These are phyloP conservation scores for Xylaria sp. DNA, from an alignment of 2,329 filamentous ascomycete genomes.

Conservation along the genomic window DNA sequence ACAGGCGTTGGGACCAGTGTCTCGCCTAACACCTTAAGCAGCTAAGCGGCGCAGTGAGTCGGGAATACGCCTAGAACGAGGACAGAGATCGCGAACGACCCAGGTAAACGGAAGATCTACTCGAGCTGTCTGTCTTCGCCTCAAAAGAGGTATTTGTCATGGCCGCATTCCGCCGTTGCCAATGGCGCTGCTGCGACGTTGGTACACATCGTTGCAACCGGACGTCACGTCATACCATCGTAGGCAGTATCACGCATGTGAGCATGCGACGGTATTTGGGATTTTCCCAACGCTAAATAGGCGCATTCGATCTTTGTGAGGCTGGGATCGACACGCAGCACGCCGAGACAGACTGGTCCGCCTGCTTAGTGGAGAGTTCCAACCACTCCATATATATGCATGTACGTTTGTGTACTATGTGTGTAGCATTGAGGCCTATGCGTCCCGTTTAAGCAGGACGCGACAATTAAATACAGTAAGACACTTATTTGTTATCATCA, in stretches of 20 bases:
- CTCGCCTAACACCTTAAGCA: not conserved
- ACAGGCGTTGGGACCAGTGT: not conserved
- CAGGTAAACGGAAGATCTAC: no score
- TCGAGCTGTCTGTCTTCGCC: not conserved
- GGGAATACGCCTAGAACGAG: no score
- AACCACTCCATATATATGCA: no score
- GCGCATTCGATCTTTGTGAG: not conserved
- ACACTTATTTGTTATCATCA: not conserved
- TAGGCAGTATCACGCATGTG: not conserved
- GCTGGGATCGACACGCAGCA: not conserved
- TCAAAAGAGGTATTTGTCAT: not conserved
- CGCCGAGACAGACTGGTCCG: not conserved
- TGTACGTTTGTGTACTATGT: no score
- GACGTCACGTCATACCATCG: not conserved
- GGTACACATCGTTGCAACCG: not conserved
- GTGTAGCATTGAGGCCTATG: not conserved
- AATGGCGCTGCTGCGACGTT: no score
- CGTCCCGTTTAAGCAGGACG: not conserved
- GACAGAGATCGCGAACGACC: no score
- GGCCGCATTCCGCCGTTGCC: not conserved
- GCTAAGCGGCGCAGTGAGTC: not conserved
- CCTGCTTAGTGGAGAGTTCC: not conserved
- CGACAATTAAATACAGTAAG: not conserved
- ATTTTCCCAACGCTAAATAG: not conserved
- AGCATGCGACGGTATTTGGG: not conserved